Percentiles rank a stretch among this genome's conserved stretches.
Evolutionary conservation across 2,329 filamentous ascomycete species (phyloP).

Genomic region (Diaporthe vexans): DNA sequence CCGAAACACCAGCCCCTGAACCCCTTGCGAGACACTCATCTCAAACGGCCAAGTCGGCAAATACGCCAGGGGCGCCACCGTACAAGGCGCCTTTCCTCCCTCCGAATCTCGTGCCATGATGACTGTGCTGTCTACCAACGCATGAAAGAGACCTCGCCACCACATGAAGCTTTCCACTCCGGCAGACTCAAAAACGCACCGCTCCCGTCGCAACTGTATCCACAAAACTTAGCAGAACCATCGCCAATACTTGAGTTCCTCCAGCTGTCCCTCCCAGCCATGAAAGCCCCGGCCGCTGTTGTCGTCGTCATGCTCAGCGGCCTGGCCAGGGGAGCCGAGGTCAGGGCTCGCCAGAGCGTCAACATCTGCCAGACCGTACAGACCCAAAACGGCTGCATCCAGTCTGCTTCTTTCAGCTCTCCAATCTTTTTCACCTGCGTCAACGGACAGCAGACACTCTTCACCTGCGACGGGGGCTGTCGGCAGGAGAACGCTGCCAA

Average conservation of each 20-base stretch:
- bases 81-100: background rate
- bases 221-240: background rate
- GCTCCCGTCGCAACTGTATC: background rate
- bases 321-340: constrained; percentile 10
- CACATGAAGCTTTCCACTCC: background rate
- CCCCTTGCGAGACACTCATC: constrained; percentile 18
- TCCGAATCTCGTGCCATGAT: background rate
- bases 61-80: background rate
- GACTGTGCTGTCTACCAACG: background rate
- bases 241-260: background rate
- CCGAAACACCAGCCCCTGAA: constrained; percentile 28
- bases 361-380: constrained; percentile 31
- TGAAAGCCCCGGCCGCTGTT: background rate
- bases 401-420: constrained; percentile 28
- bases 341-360: constrained; percentile 3
- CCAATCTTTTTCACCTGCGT: constrained; percentile 34
- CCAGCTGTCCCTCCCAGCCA: background rate
- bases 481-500: constrained; percentile 28
- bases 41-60: constrained; percentile 34
- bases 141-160: background rate
- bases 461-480: constrained; percentile 34
- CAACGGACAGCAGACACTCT: constrained; percentile 28
- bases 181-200: background rate
- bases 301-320: constrained; percentile 13
- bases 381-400: constrained; percentile 32